Conservation (phyloP, 768 basidiomycete species). For the Lactarius sanguifluus region DNA sequence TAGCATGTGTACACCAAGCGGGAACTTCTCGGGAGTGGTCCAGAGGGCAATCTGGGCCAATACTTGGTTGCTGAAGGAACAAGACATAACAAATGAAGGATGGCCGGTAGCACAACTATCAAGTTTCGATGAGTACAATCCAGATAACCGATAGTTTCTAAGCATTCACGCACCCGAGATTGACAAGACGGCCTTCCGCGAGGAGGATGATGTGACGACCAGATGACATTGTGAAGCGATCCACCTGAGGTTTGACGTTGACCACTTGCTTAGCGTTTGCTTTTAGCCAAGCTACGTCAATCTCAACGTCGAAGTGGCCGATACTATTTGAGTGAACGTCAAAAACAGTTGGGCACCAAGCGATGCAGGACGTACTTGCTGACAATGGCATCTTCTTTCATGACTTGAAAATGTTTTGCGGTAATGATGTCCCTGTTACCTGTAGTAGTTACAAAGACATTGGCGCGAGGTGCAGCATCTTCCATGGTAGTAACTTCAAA, state of each 20-base stretch:
- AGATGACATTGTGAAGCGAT: slow-evolving; percentile 89
- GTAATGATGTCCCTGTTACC: slow-evolving; percentile 99
- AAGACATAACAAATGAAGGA: slow-evolving; percentile 99
- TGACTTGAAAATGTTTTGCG: slow-evolving; percentile 83
- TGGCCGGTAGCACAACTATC: slow-evolving; percentile 92
- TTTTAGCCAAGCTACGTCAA: slow-evolving; percentile 99
- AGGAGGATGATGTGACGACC: slow-evolving; percentile 97
- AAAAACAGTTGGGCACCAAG: neutral
- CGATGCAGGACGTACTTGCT: slow-evolving; percentile 67
- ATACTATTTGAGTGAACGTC: slow-evolving; percentile 49
- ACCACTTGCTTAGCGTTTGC: slow-evolving; percentile 75
- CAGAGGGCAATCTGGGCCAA: slow-evolving; percentile 98
- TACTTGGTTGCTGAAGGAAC: slow-evolving; percentile 98
- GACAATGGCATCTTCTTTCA: slow-evolving; percentile 99
- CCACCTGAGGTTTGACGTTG: slow-evolving; percentile 99
- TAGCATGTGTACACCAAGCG: slow-evolving; percentile 96
- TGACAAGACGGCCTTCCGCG: slow-evolving; percentile 98
- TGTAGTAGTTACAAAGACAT: slow-evolving; percentile 97
- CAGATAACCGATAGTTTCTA: neutral
- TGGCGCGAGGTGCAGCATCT: slow-evolving; percentile 83
- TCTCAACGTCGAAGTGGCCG: slow-evolving; percentile 85
- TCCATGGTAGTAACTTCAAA: slow-evolving; percentile 99
- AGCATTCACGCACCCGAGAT: slow-evolving; percentile 70
- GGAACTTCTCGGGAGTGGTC: slow-evolving; percentile 90
- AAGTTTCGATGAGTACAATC: neutral